Evolutionary conservation across 192 early-diverging fungal species (phyloP).

Genomic region (Pilaira anomala): DNA sequence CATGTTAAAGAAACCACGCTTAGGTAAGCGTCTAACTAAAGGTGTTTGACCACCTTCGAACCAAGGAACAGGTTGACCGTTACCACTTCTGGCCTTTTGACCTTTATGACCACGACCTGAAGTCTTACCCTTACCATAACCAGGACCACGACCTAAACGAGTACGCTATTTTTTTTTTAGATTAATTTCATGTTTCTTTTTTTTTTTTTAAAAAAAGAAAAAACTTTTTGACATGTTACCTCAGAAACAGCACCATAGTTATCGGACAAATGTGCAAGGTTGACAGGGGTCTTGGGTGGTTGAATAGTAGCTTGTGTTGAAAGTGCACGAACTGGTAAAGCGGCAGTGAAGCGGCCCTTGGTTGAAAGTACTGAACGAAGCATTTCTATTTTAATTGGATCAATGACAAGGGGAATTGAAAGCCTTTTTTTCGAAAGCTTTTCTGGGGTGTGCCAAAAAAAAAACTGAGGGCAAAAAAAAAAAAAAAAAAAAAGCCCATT

Average conservation of each 20-base stretch:
- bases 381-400: neutral
- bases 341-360: neutral
- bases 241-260: constrained; percentile 38
- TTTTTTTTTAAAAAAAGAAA: neutral
- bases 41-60: constrained; percentile 96
- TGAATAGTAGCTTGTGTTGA: constrained; percentile 16
- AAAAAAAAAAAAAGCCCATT: no score
- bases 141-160: constrained; percentile 78
- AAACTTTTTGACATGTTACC: constrained; percentile 11
- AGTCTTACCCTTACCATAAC: constrained; percentile 87
- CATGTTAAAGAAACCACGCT: constrained; percentile 79
- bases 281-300: constrained; percentile 19
- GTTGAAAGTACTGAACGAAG: constrained; percentile 10
- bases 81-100: constrained; percentile 76
- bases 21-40: constrained; percentile 75
- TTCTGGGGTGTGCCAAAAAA: no score
- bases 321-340: constrained; percentile 9
- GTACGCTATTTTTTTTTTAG: constrained; percentile 36
- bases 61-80: constrained; percentile 70
- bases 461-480: no score
- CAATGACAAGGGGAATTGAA: no score
- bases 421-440: no score
- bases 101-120: constrained; percentile 92
- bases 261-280: constrained; percentile 34
- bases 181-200: neutral